Percentiles rank a stretch among this genome's conserved stretches.
phyloP scores from a whole-genome alignment of 192 early-diverging fungal species.

The Coemansia sp. region DNA sequence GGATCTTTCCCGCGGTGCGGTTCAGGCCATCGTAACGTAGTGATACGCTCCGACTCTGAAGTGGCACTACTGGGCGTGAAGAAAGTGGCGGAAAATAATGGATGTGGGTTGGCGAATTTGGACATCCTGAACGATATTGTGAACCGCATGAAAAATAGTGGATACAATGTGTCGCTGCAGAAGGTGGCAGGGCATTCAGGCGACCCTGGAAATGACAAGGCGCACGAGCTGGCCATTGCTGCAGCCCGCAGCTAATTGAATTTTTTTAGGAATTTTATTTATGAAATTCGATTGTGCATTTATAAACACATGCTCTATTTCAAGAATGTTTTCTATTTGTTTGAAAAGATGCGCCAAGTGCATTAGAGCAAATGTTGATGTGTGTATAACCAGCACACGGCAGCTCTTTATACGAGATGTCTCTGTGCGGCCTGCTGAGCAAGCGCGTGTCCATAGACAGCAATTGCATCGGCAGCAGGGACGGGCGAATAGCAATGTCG shows the following conservation, averaged over 20 bases:
- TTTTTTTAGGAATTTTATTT: neutral
- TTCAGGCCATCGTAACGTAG: neutral
- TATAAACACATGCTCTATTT: neutral
- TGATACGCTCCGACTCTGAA: constrained; percentile 4
- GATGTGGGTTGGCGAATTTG: neutral
- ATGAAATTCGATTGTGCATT: neutral
- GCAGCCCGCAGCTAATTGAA: neutral
- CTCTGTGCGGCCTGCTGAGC: neutral
- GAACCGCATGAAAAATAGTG: neutral
- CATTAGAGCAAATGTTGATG: no score
- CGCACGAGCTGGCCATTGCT: constrained; percentile 1
- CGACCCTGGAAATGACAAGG: neutral
- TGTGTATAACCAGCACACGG: no score
- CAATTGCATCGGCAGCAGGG: constrained; percentile 1
- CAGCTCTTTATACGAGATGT: neutral
- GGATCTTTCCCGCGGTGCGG: neutral
- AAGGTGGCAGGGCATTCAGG: neutral
- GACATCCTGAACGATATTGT: neutral
- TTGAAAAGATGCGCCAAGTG: no score
- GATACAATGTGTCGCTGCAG: neutral
- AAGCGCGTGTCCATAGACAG: constrained; percentile 40
- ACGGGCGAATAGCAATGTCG: constrained; percentile 19
- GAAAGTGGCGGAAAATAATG: neutral
- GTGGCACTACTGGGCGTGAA: neutral
- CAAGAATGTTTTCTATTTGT: no score